Conservation (phyloP, 2,329 filamentous ascomycete species). For the Canariomyces notabilis region DNA sequence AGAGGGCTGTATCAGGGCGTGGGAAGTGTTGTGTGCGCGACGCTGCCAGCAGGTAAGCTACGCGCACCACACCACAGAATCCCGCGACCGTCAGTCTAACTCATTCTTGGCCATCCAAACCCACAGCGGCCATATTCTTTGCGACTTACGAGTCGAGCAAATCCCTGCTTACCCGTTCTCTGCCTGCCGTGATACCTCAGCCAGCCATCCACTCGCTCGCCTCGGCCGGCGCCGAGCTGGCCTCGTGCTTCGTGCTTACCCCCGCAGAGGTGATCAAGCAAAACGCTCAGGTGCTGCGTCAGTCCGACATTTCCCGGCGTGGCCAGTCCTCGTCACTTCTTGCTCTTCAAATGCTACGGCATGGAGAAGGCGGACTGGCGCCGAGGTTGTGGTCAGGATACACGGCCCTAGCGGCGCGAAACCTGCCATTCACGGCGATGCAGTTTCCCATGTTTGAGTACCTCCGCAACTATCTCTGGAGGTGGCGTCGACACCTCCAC, state of each 20-base stretch:
- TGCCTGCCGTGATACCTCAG: slow-evolving; percentile 51
- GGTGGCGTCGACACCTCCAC: slow-evolving; percentile 22
- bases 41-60: slow-evolving; percentile 70
- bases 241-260: slow-evolving; percentile 80
- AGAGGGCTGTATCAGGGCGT: slow-evolving; percentile 82
- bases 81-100: background rate
- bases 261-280: slow-evolving; percentile 91
- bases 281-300: slow-evolving; percentile 76
- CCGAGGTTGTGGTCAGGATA: slow-evolving; percentile 67
- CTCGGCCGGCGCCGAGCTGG: slow-evolving; percentile 72
- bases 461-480: slow-evolving; percentile 52
- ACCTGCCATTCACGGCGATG: slow-evolving; percentile 80
- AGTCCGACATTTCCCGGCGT: slow-evolving; percentile 25
- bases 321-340: slow-evolving; percentile 40
- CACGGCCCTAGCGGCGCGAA: slow-evolving; percentile 72
- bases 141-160: slow-evolving; percentile 82
- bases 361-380: slow-evolving; percentile 48
- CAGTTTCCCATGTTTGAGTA: slow-evolving; percentile 86
- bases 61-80: background rate
- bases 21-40: slow-evolving; percentile 78
- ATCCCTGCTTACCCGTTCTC: slow-evolving; percentile 48
- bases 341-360: slow-evolving; percentile 41
- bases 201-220: slow-evolving; percentile 68
- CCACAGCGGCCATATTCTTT: slow-evolving; percentile 75
- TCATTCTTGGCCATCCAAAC: background rate